phyloP scores from a whole-genome alignment of 2,329 filamentous ascomycete genomes.

The Karstenula rhodostoma region DNA sequence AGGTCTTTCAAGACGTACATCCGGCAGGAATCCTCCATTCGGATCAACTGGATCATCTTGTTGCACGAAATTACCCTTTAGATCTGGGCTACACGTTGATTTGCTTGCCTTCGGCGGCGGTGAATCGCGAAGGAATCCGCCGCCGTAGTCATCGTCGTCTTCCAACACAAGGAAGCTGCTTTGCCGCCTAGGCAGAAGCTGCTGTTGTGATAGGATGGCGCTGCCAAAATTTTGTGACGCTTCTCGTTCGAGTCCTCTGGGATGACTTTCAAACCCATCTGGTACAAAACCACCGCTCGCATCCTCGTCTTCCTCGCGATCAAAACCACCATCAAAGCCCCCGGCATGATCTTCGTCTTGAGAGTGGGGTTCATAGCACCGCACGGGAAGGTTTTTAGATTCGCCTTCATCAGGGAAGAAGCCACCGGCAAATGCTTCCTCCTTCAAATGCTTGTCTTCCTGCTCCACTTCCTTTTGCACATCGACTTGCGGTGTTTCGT shows the following conservation, averaged over 20 bases:
- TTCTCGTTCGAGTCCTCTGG: conserved; percentile 32
- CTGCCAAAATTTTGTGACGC: conserved; percentile 45
- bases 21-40: conserved; percentile 7
- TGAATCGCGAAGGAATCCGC: conserved; percentile 30
- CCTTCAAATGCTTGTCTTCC: conserved; percentile 36
- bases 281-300: conserved; percentile 24
- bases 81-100: not conserved
- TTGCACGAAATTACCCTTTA: conserved; percentile 51
- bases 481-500: conserved; percentile 35
- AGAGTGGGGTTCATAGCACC: conserved; percentile 20
- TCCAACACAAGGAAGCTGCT: conserved; percentile 38
- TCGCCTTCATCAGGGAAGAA: conserved; percentile 61
- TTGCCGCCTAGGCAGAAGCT: conserved; percentile 32
- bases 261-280: conserved; percentile 15
- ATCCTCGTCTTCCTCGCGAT: conserved; percentile 14
- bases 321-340: conserved; percentile 29
- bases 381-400: conserved; percentile 32
- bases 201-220: conserved; percentile 37
- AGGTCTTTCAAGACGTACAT: conserved; percentile 3
- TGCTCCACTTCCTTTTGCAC: conserved; percentile 43
- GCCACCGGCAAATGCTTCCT: conserved; percentile 47
- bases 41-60: conserved; percentile 35
- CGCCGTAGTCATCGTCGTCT: conserved; percentile 30
- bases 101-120: conserved; percentile 5
- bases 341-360: conserved; percentile 23